Conservation (phyloP, 73 alveolate genomes). For the Uronychia binucleata region DNA sequence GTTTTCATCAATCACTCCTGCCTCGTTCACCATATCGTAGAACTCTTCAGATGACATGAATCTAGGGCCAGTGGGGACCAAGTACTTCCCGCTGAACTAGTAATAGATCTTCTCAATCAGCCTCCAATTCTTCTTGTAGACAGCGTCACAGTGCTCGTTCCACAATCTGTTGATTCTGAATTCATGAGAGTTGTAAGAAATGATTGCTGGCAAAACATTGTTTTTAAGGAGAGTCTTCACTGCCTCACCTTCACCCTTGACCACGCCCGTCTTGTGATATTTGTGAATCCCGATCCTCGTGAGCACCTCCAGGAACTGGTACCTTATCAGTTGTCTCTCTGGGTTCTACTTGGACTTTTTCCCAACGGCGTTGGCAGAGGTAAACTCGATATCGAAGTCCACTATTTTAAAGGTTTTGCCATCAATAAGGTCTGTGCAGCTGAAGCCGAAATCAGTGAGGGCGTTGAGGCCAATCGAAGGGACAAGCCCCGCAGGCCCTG, state of each 20-base stretch:
- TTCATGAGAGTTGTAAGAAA: conserved; percentile 60
- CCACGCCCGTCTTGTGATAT: conserved; percentile 51
- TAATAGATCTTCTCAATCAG: conserved; percentile 60
- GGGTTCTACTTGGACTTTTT: conserved; percentile 58
- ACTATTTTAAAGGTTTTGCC: conserved; percentile 22
- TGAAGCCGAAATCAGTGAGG: conserved; percentile 31
- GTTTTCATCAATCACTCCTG: conserved; percentile 70
- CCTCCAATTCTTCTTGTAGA: conserved; percentile 54
- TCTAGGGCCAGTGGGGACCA: conserved; percentile 68
- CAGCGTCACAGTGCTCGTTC: conserved; percentile 74
- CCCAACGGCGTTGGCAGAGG: conserved; percentile 43
- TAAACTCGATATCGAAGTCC: conserved; percentile 64
- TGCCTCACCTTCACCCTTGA: conserved; percentile 54
- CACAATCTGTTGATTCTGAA: conserved; percentile 75
- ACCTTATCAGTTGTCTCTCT: conserved; percentile 56
- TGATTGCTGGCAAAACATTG: conserved; percentile 32
- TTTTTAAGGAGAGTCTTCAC: conserved; percentile 56
- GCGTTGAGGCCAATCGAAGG: conserved; percentile 59
- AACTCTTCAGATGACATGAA: conserved; percentile 81
- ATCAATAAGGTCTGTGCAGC: conserved; percentile 12
- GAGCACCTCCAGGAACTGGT: conserved; percentile 64
- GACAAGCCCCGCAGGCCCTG: conserved; percentile 33
- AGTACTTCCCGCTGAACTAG: conserved; percentile 44
- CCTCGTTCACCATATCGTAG: conserved; percentile 34
- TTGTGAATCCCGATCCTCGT: conserved; percentile 63